Conservation (phyloP, 1,284 basidiomycete species). For the Sporisorium scitamineum region DNA sequence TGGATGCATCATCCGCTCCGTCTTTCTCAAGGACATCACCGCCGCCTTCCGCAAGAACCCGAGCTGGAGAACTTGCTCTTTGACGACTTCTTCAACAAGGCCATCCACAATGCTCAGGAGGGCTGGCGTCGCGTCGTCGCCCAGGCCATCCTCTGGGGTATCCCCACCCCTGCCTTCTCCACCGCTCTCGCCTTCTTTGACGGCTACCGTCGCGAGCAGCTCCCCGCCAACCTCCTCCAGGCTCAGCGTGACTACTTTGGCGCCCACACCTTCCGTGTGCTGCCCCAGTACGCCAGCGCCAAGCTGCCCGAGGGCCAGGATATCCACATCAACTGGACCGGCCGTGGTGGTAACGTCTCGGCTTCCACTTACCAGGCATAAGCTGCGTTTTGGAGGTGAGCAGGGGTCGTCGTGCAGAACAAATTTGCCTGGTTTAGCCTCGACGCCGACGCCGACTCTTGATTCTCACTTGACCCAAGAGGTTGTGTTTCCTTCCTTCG, state of each 20-base stretch:
- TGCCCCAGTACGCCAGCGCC: conserved; percentile 63
- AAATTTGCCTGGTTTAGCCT: too few relatives aligned
- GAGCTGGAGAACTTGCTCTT: conserved; percentile 93
- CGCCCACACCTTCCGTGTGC: conserved; percentile 56
- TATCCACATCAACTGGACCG: conserved; percentile 79
- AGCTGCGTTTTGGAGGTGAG: conserved; percentile 48
- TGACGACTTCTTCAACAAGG: conserved; percentile 98
- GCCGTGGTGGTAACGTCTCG: conserved; percentile 91
- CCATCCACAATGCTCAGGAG: conserved; percentile 90
- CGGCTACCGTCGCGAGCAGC: conserved; percentile 86
- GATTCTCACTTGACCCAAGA: neutral
- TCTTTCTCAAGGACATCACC: conserved; percentile 73
- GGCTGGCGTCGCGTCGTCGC: conserved; percentile 98
- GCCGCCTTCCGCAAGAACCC: conserved; percentile 88
- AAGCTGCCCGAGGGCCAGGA: conserved; percentile 80
- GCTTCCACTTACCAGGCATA: conserved; percentile 91
- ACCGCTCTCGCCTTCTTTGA: conserved; percentile 99
- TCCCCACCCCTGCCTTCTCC: conserved; percentile 94
- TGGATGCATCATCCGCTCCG: conserved; percentile 89
- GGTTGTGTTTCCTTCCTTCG: too few relatives aligned
- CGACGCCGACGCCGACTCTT: neutral
- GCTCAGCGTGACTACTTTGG: conserved; percentile 78
- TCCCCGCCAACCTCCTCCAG: conserved; percentile 93
- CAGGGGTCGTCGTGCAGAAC: too few relatives aligned
- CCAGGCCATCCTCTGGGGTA: conserved; percentile 96